Base-by-base conservation (phyloP, 1,139 yeast species). In the Protomyces inouyei region DNA sequence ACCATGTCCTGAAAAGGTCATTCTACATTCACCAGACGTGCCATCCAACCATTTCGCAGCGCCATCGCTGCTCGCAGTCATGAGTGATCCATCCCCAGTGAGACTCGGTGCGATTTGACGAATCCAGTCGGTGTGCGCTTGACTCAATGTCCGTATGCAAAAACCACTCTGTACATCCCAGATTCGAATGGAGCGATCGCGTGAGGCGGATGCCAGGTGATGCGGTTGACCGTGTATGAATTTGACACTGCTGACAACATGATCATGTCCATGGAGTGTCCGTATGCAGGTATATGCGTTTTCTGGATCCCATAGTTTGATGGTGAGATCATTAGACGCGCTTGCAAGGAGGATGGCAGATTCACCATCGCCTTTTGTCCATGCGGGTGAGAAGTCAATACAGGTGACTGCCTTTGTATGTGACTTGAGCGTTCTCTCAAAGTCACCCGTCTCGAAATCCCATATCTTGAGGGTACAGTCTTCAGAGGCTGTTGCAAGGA, bases 81-180 rank as follows among this genome's bases (percentile, higher is more conserved):
- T 69, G 1, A 53, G 32, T 14, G 57, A 16, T 23, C 48, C 48
- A n/a, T 36, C 18, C 14, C 63, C 63, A 52, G 43, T 52, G 6
- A 28, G 54, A 18, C 77, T 73, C 0, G 83, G 80, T 67, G 84
- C 86, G 6, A 90, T 73, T 25, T 83, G 80, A 69, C 96, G 79
- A 9, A 90, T 91, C 98, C 98, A 92, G 70, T 90, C 97, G 38
- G 89, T 82, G 74, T 92, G 97, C 0, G 93, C 95, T 8, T 82
- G 78, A 67, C 89, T 84, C 0, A 88, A 83, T 36, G 67, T 65
- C 67, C 82, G 80, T 36, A 83, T 72, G 66, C 92, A 84, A 77
- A 82, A 84, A 0, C 96, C 97, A 4, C 83, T 80, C 16, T 78
- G 75, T 18, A 85, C 75, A 72, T 90, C 95, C 97, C 97, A 92